phyloP scores from a whole-genome alignment of 1,284 basidiomycete species.

The Leccinum variabile region DNA sequence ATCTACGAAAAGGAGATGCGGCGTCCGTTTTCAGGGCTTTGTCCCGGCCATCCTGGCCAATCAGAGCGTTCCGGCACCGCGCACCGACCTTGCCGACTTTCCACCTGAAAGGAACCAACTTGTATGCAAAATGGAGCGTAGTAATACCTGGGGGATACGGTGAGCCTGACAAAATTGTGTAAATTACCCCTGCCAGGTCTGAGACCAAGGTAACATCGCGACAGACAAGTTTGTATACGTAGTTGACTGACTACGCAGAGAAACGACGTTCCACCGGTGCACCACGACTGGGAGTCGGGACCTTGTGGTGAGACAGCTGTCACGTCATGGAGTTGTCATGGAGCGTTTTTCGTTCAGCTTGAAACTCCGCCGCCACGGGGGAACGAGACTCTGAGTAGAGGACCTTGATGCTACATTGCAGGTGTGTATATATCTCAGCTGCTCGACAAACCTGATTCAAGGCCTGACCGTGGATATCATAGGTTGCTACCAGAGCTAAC shows the following conservation, averaged over 20 bases:
- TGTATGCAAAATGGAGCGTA: not conserved
- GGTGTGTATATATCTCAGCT: not conserved
- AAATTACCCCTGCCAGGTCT: not conserved
- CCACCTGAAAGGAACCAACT: no score
- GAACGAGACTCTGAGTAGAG: no score
- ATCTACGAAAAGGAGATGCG: not conserved
- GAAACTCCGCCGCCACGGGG: no score
- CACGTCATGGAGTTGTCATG: no score
- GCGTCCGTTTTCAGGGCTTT: not conserved
- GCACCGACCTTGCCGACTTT: not conserved
- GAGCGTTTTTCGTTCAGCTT: no score
- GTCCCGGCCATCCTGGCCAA: not conserved
- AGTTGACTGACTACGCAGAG: not conserved
- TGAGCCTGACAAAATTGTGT: not conserved
- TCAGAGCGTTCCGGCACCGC: not conserved
- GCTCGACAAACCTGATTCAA: not conserved
- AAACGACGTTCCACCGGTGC: not conserved
- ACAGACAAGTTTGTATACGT: not conserved
- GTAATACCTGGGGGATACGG: not conserved
- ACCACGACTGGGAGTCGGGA: no score
- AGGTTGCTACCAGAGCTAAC: not conserved
- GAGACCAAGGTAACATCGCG: not conserved
- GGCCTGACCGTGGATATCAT: not conserved
- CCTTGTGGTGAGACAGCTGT: no score
- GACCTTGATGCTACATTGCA: no score